Evolutionary conservation across 2,329 filamentous ascomycete genomes (phyloP), one percentile per base, ranked within the genome.

Genomic region (Diaporthe eres): DNA sequence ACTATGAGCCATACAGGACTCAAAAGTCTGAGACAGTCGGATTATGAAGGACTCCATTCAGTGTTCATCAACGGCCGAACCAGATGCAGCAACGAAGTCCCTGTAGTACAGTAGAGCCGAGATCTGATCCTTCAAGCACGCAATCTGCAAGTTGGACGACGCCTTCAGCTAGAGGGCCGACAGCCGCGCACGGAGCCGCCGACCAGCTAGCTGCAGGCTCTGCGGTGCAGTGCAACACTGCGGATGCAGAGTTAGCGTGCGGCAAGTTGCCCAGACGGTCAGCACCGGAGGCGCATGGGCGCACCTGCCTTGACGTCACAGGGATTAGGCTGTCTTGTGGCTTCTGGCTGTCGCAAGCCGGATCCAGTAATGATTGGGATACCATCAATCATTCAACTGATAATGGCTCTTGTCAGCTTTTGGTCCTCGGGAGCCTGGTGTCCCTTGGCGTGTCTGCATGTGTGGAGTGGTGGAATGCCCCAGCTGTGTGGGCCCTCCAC

Each of bases 111-210:
- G 13, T 15, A 25, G 37, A 12, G 28, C 47, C 42, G 42, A 51
- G 37, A 25, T 53, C 63, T 53, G 65, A 53, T 68, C 47, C 47
- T 68, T 53, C 65, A 68, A 68, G 65, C 65, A 68, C 65, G 65
- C 65, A 68, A 68, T 68, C 65, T 68, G 63, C 63, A 25, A 4
- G 47, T 37, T 68, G 44, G 44, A 68, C 44, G 31, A 51, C 44
- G 63, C 22, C 47, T 63, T 63, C 47, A 42, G 37, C 31, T 28
- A 37, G 28, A 19, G 39, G 42, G 39, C 63, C 63, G 63, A 68
- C 47, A 68, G 5, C 63, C 44, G 63, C 63, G 63, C 63, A 68
- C 63, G 63, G 63, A 37, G 63, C 63, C 63, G 63, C 63, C 63
- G 63, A 51, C 63, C 44, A 37, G 42, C 28, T 44, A 49, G n/a